Percentiles rank a stretch among this genome's conserved stretches.
Conservation (phyloP, 495 filamentous ascomycete species). For the Penicillium pulvis region DNA sequence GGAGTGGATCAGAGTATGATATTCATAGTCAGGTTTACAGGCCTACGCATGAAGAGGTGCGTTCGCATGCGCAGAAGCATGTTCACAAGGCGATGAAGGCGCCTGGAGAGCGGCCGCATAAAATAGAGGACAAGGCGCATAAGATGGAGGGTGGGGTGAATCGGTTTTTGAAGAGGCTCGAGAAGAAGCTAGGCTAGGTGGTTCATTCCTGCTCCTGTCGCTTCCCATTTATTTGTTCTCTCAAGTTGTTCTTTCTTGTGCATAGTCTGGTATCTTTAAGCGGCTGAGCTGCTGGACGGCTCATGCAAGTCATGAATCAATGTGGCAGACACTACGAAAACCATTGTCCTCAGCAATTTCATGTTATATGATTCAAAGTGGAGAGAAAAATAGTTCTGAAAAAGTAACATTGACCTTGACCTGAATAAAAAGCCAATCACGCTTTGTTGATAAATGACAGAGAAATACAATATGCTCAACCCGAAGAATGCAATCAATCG, state of each 20-base stretch:
- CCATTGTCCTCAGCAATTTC: neutral
- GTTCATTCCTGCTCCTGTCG: neutral
- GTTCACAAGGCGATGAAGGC: conserved; percentile 56
- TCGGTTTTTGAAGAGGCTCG: conserved; percentile 82
- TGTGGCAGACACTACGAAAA: neutral
- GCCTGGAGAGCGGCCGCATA: conserved; percentile 49
- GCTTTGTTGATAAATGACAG: conserved; percentile 15
- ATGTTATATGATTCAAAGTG: neutral
- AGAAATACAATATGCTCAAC: conserved; percentile 23
- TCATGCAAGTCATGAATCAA: neutral
- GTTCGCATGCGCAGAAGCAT: conserved; percentile 43
- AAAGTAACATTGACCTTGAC: conserved; percentile 15
- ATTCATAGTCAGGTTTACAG: conserved; percentile 79
- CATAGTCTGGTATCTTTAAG: neutral
- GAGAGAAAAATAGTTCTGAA: neutral
- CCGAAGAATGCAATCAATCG: conserved; percentile 32
- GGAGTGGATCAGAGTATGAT: conserved; percentile 52
- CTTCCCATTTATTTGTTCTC: neutral
- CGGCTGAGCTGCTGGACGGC: neutral
- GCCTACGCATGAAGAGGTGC: conserved; percentile 66
- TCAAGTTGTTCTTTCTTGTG: neutral
- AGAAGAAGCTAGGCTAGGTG: conserved; percentile 70
- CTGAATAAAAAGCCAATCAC: conserved; percentile 6
- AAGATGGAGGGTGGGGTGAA: conserved; percentile 77
- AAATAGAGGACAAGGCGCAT: conserved; percentile 68